Evolutionary conservation across 2,329 filamentous ascomycete species (phyloP).

Genomic region (Cladosporium sp.): DNA sequence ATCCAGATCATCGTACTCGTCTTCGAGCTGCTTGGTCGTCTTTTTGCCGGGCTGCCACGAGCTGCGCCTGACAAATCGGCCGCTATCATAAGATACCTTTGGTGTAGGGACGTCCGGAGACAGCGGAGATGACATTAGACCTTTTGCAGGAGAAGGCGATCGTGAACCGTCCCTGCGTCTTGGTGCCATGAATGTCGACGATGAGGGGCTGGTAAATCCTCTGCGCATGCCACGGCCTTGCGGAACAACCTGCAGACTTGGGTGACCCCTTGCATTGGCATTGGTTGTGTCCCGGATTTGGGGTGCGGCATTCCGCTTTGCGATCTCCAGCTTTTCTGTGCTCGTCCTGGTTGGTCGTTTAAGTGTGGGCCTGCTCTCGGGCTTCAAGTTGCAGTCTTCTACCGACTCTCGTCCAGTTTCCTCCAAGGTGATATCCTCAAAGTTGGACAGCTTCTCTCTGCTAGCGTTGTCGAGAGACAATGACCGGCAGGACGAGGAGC

Average conservation of each 20-base stretch:
- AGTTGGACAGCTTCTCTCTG: slow-evolving; percentile 72
- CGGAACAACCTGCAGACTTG: slow-evolving; percentile 39
- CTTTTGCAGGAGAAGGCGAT: slow-evolving; percentile 36
- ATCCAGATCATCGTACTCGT: slow-evolving; percentile 77
- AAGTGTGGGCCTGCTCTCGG: slow-evolving; percentile 32
- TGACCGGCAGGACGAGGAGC: slow-evolving; percentile 76
- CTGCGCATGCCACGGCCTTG: slow-evolving; percentile 40
- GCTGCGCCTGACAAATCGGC: slow-evolving; percentile 35
- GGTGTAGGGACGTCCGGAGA: slow-evolving; percentile 25
- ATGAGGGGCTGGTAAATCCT: slow-evolving; percentile 42
- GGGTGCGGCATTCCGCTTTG: slow-evolving; percentile 9
- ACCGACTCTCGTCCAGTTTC: slow-evolving; percentile 48
- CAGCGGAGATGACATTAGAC: slow-evolving; percentile 25
- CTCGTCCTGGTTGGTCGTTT: slow-evolving; percentile 26
- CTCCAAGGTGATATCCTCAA: slow-evolving; percentile 89
- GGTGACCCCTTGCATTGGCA: slow-evolving; percentile 18
- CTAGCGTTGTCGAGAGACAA: slow-evolving; percentile 58
- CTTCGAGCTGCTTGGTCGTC: slow-evolving; percentile 68
- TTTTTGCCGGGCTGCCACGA: slow-evolving; percentile 72
- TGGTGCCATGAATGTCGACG: slow-evolving; percentile 27
- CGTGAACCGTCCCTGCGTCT: slow-evolving; percentile 28
- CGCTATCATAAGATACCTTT: slow-evolving; percentile 25
- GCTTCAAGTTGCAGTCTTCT: slow-evolving; percentile 48
- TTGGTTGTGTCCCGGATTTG: slow-evolving; percentile 4
- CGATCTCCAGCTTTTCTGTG: slow-evolving; percentile 8